These are phyloP conservation scores for Luzula sylvatica DNA, from an alignment of 176 grass and related monocot species.

Conservation along the genomic window DNA sequence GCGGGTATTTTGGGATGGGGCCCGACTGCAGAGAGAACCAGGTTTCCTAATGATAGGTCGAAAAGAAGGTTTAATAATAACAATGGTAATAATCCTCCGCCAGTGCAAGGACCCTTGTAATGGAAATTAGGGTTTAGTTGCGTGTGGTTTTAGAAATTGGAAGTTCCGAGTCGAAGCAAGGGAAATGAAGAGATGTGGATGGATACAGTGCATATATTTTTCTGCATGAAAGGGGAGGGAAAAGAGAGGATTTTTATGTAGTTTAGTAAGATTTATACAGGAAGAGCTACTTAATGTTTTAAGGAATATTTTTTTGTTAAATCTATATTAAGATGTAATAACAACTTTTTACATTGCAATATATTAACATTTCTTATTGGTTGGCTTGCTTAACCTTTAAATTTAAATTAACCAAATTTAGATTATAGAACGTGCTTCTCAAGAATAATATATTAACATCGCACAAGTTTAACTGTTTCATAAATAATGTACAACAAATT, in stretches of 20 bases:
- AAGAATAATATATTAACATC: neutral
- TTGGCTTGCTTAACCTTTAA: too few species aligned
- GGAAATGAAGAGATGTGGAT: neutral
- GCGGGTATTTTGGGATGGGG: constrained; percentile 88
- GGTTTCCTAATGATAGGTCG: constrained; percentile 64
- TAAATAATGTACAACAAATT: neutral
- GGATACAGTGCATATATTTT: constrained; percentile 13
- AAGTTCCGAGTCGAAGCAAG: too few species aligned
- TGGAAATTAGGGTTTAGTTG: constrained; percentile 4
- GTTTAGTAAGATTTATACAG: constrained; percentile 21
- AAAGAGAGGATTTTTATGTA: constrained; percentile 14
- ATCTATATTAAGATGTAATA: constrained; percentile 9
- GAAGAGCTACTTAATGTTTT: constrained; percentile 15
- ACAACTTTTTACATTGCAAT: constrained; percentile 18
- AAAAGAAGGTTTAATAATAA: constrained; percentile 31
- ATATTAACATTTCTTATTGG: constrained; percentile 17
- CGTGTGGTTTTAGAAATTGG: too few species aligned
- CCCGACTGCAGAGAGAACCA: constrained; percentile 58
- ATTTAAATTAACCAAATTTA: too few species aligned
- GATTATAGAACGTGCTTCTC: constrained; percentile 6
- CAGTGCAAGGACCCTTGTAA: constrained; percentile 46
- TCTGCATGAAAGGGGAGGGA: neutral
- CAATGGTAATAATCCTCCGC: constrained; percentile 23
- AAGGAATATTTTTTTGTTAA: constrained; percentile 5
- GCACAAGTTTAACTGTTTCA: neutral